Base-by-base conservation (phyloP, 805 yeast genomes). In the Geotrichum ghanense region DNA sequence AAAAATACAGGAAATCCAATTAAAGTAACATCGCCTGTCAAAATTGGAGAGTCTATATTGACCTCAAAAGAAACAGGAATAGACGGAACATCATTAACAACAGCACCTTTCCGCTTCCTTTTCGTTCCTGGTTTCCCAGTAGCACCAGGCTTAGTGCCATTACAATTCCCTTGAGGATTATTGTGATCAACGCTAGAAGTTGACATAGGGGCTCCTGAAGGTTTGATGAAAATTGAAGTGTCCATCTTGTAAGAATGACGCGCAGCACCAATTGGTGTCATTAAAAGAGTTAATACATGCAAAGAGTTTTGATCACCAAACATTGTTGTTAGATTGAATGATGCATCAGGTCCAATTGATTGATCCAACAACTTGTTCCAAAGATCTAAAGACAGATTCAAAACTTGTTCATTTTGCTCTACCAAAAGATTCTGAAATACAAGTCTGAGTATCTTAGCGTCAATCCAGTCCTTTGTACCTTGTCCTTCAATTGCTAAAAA, bases 221-320 rank as follows among this genome's bases (percentile, higher is more conserved):
- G 95, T 52, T 84, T 77, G 58, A 90, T 67, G 39, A 92, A 75
- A 44, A 78, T 71, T n/a, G 72, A 67, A 0, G 83, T 69, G 53
- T 84, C 80, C 95, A 92, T 86, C 26, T 78, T 76, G 62, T 86
- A 92, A 55, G 81, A 84, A 60, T 82, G 84, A 52, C 97, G 79
- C 3, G 95, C 83, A 47, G 88, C 79, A 50, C 99, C 98, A 49
- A 92, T 83, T 2, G 99, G 99, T 0, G 97, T 90, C 81, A 86
- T 81, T 41, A 87, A 59, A 41, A 92, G 68, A 14, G 79, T 74
- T 45, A 83, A 64, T 51, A 43, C 50, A 50, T 81, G 68, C 5
- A 87, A 82, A 42, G 67, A 68, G 43, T 76, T 66, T 57, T 84
- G 89, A 3, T 68, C 66, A 2, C 68, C 62, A 51, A 87, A 76